Evolutionary conservation across 108 stramenopile genomes (phyloP).

Genomic region (Nannochloropsis gaditana): DNA sequence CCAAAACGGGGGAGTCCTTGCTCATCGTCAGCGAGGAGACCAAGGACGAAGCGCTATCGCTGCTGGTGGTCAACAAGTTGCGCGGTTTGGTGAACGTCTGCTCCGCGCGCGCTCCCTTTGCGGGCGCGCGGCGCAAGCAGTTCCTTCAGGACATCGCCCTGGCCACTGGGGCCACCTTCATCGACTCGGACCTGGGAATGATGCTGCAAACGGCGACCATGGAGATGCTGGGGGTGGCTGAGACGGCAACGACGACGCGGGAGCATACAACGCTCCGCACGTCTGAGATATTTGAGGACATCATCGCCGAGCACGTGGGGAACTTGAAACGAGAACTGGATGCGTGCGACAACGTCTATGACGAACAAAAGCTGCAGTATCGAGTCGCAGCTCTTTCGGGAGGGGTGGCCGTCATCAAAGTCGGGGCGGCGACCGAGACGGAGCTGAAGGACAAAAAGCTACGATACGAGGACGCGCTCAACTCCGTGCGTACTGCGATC

Average conservation of each 20-base stretch:
- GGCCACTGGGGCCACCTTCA: conserved; percentile 92
- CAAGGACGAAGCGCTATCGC: conserved; percentile 1
- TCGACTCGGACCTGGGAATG: conserved; percentile 90
- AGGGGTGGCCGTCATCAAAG: conserved; percentile 91
- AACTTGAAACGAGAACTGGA: conserved; percentile 7
- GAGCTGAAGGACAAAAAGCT: conserved; percentile 98
- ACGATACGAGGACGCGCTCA: conserved; percentile 91
- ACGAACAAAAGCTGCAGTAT: conserved; percentile 81
- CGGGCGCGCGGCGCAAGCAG: conserved; percentile 84
- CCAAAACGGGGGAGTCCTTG: background rate
- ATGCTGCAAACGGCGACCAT: conserved; percentile 72
- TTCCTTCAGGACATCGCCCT: conserved; percentile 95
- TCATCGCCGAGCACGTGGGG: conserved; percentile 8
- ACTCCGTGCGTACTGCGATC: conserved; percentile 79
- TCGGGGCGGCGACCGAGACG: conserved; percentile 95
- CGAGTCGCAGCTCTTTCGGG: conserved; percentile 92
- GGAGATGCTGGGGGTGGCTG: conserved; percentile 89
- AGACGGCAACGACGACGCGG: conserved; percentile 81
- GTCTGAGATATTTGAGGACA: background rate
- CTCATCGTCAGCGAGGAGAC: conserved; percentile 15
- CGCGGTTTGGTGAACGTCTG: conserved; percentile 7
- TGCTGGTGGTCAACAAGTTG: conserved; percentile 21
- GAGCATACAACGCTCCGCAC: conserved; percentile 66
- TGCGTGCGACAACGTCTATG: conserved; percentile 36
- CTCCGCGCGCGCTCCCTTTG: conserved; percentile 67